These are phyloP conservation scores for Gastrodia elata DNA, from an alignment of 106 monocot genomes.

Conservation along the genomic window DNA sequence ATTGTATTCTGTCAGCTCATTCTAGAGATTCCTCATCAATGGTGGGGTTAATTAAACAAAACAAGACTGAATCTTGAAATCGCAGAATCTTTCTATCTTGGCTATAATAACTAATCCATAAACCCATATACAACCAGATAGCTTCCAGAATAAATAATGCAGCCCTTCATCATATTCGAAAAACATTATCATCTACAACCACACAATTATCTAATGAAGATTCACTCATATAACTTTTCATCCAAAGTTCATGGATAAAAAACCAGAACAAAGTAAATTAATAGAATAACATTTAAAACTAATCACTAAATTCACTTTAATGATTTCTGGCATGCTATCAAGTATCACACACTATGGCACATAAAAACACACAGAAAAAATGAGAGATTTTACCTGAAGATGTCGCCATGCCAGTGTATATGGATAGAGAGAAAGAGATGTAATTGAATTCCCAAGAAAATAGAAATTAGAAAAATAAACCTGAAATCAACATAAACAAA, in stretches of 20 bases:
- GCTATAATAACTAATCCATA: not conserved
- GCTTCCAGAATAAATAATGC: not conserved
- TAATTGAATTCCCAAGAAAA: not conserved
- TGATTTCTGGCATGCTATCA: not conserved
- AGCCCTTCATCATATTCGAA: not conserved
- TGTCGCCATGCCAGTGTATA: slow-evolving; percentile 1
- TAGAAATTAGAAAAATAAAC: not conserved
- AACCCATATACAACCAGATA: not conserved
- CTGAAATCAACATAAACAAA: slow-evolving; percentile 4
- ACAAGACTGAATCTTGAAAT: no score
- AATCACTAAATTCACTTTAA: not conserved
- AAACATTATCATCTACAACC: not conserved
- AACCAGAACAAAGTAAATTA: not conserved
- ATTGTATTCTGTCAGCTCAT: no score
- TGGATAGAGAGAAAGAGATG: not conserved
- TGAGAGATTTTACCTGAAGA: slow-evolving; percentile 3
- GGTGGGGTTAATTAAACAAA: no score
- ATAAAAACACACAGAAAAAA: not conserved
- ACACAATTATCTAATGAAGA: not conserved
- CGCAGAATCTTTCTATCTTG: no score
- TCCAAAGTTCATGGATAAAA: not conserved
- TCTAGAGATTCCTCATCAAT: no score
- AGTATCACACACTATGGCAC: not conserved
- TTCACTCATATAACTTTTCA: not conserved
- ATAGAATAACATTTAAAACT: not conserved